Evolutionary conservation across 1,139 yeast species (phyloP).

Genomic region (Geotrichum klebahnii): DNA sequence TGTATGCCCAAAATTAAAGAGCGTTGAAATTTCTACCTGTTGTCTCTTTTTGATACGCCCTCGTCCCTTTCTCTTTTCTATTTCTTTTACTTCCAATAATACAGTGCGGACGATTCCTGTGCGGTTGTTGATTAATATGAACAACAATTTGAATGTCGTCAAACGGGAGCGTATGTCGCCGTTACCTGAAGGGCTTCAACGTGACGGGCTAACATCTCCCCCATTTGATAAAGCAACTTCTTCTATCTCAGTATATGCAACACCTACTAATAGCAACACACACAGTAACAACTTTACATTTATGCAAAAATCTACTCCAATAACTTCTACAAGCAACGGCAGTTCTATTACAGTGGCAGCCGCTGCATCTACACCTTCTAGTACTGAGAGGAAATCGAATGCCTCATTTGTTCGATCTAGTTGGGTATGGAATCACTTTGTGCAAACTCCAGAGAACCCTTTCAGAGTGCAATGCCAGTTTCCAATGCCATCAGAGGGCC

Average conservation of each 20-base stretch:
- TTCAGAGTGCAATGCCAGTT: constrained; percentile 23
- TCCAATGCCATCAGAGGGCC: constrained; percentile 13
- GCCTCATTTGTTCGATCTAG: constrained; percentile 20
- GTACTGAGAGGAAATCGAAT: constrained; percentile 8
- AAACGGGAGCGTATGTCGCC: constrained; percentile 10
- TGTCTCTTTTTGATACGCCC: too few species aligned
- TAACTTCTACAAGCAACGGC: not conserved
- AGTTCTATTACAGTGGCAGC: not conserved
- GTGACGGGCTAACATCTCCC: not conserved
- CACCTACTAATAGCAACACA: constrained; percentile 11
- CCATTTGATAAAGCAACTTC: not conserved
- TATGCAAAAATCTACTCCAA: constrained; percentile 2
- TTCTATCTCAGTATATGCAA: constrained; percentile 5
- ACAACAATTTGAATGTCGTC: not conserved
- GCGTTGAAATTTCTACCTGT: too few species aligned
- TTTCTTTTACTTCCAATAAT: not conserved
- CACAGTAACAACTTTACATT: constrained; percentile 2
- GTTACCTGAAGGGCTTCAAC: not conserved
- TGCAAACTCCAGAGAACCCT: constrained; percentile 22
- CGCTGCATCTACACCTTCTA: not conserved
- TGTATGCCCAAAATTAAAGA: too few species aligned
- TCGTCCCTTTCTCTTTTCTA: not conserved
- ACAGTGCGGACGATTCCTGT: not conserved
- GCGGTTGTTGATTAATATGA: not conserved
- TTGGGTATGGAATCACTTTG: constrained; percentile 24